Conservation (phyloP, 768 basidiomycete genomes). For the Hortiboletus flavorubellus region DNA sequence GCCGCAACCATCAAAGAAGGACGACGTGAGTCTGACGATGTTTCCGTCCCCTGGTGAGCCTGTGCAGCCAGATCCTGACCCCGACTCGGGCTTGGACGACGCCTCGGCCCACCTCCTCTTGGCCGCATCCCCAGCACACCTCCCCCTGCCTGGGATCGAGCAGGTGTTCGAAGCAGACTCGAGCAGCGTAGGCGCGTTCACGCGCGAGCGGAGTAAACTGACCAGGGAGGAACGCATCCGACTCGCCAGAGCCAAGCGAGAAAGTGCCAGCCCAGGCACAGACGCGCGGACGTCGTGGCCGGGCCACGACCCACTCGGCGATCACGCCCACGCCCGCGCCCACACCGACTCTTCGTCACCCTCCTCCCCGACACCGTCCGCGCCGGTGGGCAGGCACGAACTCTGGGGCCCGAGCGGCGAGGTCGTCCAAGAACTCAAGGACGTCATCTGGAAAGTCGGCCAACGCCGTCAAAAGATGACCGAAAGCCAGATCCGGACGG, state of each 20-base stretch:
- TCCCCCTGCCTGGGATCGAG: constrained; percentile 68
- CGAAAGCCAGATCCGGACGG: constrained; percentile 14
- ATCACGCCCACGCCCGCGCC: constrained; percentile 17
- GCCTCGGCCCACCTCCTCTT: constrained; percentile 53
- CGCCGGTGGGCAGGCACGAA: constrained; percentile 29
- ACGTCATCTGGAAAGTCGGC: constrained; percentile 84
- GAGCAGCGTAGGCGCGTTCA: constrained; percentile 34
- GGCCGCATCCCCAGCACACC: constrained; percentile 46
- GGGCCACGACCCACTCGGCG: background rate
- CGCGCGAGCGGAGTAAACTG: constrained; percentile 61
- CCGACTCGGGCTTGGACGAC: constrained; percentile 40
- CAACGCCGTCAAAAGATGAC: constrained; percentile 59
- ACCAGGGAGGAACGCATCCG: constrained; percentile 74
- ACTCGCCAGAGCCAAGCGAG: constrained; percentile 45
- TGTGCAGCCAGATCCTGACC: constrained; percentile 2
- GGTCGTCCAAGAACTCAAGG: constrained; percentile 80
- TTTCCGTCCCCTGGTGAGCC: constrained; percentile 26
- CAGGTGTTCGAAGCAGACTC: constrained; percentile 79
- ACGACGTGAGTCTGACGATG: constrained; percentile 6
- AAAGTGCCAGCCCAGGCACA: constrained; percentile 19
- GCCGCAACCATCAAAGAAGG: background rate
- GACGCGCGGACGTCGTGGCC: background rate
- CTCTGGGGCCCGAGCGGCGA: constrained; percentile 74
- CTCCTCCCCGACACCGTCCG: background rate
- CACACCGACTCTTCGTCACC: background rate